Base-by-base conservation (phyloP, 495 filamentous ascomycete species). In the Thozetella sp. region DNA sequence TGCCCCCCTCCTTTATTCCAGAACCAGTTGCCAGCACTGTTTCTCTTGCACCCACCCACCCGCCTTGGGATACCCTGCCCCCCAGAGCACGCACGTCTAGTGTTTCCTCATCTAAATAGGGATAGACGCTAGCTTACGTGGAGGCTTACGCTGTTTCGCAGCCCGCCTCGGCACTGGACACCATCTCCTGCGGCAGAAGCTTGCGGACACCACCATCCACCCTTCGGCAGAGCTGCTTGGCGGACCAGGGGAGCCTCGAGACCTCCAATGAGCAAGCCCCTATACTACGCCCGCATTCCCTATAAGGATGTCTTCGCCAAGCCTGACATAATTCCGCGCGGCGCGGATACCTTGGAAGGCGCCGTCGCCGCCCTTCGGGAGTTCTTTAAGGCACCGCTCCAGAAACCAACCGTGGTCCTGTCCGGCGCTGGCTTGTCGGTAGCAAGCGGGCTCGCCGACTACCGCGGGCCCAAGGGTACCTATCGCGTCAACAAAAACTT, bases 371-470 rank as follows among this genome's bases (percentile, higher is more conserved):
- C 92, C 15, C 80, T 98, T 25, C 73, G 83, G 13, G 72, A 80
- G 37, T 97, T 99, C 80, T 81, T 98, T 50, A 78, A 80, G 13
- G 75, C 88, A 15, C 76, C 83, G 26, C 67, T 86, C 37, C 76
- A 81, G 58, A 56, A 63, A 1, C 70, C 71, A 1, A 77, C 75
- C 0, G 89, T 94, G n/a, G 80, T 97, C 22, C 83, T 99, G 50
- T 91, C 94, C 0, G 95, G 95, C 12, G 95, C 95, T 11, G 95
- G 95, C 2, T 90, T 99, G 53, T 97, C 92, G 1, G 95, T 98
- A 22, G 91, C 92, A 19, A 96, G 92, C 25, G 95, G 95, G 3
- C 80, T 99, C 26, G 90, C 94, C 9, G 95, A 98, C 75, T 99
- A 99, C 71, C 83, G 95, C 53, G 95, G 95, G 4, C 80, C 84